Evolutionary conservation across 805 yeast genomes (phyloP).

Genomic region (Saccharomycopsis oosterbeekiorum): DNA sequence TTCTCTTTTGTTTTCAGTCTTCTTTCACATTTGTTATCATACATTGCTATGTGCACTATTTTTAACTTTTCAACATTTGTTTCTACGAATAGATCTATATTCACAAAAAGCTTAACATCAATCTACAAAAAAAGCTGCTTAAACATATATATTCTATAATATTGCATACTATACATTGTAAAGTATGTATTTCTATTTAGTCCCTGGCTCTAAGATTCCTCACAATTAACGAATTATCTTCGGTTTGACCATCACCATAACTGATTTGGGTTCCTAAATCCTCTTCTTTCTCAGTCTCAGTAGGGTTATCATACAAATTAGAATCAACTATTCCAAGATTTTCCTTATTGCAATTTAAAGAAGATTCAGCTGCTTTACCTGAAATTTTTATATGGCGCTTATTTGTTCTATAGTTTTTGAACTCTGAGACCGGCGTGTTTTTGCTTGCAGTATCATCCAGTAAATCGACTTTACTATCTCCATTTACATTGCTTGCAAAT

Average conservation of each 20-base stretch:
- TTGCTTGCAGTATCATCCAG: not conserved
- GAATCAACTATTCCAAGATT: not conserved
- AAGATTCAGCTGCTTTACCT: slow-evolving; percentile 17
- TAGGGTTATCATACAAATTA: not conserved
- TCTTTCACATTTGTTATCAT: not conserved
- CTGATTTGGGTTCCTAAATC: slow-evolving; percentile 8
- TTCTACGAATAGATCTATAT: not conserved
- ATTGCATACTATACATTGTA: no score
- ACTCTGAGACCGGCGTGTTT: slow-evolving; percentile 2
- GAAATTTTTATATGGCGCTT: slow-evolving; percentile 6
- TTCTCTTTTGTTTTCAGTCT: no score
- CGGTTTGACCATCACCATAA: slow-evolving; percentile 5
- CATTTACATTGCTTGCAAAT: not conserved
- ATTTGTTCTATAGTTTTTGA: not conserved
- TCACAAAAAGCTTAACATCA: not conserved
- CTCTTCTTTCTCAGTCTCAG: slow-evolving; percentile 1
- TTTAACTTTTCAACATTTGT: not conserved
- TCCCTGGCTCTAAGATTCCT: not conserved
- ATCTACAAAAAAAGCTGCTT: no score
- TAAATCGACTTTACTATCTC: not conserved
- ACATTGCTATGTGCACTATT: not conserved
- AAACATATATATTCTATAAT: no score
- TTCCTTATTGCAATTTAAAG: slow-evolving; percentile 4
- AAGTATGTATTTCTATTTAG: not conserved
- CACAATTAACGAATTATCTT: not conserved